Evolutionary conservation across 768 basidiomycete species (phyloP).

Genomic region (Cytidiella melzeri): DNA sequence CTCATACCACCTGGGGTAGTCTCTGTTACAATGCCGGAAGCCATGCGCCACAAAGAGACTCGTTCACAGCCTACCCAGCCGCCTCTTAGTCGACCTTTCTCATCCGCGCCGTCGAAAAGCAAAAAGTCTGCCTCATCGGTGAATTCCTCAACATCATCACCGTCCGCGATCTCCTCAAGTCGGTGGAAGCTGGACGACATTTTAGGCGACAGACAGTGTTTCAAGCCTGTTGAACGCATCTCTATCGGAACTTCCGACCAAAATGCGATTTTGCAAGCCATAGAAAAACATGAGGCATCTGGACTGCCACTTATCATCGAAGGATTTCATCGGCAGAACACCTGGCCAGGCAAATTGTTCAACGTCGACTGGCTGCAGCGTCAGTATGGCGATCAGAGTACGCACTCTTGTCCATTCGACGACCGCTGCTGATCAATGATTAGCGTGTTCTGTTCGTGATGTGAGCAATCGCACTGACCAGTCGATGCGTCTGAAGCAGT

Average conservation of each 20-base stretch:
- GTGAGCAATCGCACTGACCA: slow-evolving; percentile 52
- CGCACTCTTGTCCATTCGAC: slow-evolving; percentile 18
- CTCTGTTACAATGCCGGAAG: no score
- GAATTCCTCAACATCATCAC: no score
- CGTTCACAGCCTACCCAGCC: no score
- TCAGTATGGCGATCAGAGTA: slow-evolving; percentile 21
- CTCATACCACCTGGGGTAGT: no score
- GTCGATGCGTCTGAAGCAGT: slow-evolving; percentile 43
- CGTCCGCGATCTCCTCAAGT: no score
- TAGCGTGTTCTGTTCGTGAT: slow-evolving; percentile 44
- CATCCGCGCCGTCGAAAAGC: no score
- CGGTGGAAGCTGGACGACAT: no score
- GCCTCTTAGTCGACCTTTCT: no score
- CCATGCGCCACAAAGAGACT: no score
- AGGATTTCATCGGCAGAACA: slow-evolving; percentile 45
- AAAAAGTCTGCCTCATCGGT: no score
- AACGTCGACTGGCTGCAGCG: slow-evolving; percentile 46
- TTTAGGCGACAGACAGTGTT: no score
- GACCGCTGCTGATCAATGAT: slow-evolving; percentile 11
- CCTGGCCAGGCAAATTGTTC: slow-evolving; percentile 55
- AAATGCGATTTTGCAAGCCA: slow-evolving; percentile 24
- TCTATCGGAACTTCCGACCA: slow-evolving; percentile 24
- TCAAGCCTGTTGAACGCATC: slow-evolving; percentile 36
- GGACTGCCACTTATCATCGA: slow-evolving; percentile 63
- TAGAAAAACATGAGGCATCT: slow-evolving; percentile 40